Evolutionary conservation across 176 grass and related monocot species (phyloP).

Genomic region (sorghum (Sorghum bicolor)): Sorghum_bicolor_NCBIv3 NC_012878.2:230501-231000

Average conservation of each 20-base stretch:
- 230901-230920: background rate
- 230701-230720: background rate
- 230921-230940: background rate
- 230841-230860: constrained; percentile 64
- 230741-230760: too few species aligned
- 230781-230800: constrained; percentile 52
- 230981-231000: constrained; percentile 24
- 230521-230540: constrained; percentile 59
- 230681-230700: constrained; percentile 43
- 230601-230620: constrained; percentile 52
- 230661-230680: constrained; percentile 64
- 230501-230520: background rate
- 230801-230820: constrained; percentile 76
- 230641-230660: constrained; percentile 69
- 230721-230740: background rate
- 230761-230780: background rate
- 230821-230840: constrained; percentile 59
- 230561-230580: constrained; percentile 61
- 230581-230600: constrained; percentile 54
- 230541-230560: constrained; percentile 65
- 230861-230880: constrained; percentile 61
- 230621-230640: constrained; percentile 61
- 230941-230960: background rate
- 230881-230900: constrained; percentile 7
- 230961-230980: constrained; percentile 26